Conservation (phyloP, 305 asterid genomes). For the Caryopteris hybrid region DNA sequence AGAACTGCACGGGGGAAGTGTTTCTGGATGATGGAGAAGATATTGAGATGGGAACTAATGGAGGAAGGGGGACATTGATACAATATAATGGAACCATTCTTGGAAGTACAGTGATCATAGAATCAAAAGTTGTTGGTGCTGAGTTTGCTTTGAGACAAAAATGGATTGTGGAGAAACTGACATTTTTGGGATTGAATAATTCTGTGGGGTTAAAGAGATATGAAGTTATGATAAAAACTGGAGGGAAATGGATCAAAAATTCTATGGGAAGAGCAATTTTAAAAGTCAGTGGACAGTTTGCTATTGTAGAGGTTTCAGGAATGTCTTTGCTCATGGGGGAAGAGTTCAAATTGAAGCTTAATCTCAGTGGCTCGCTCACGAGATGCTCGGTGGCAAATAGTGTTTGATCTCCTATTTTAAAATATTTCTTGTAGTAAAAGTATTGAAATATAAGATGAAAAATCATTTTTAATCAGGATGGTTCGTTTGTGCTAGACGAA, state of each 20-base stretch:
- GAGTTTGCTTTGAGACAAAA: constrained; percentile 20
- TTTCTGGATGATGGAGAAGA: constrained; percentile 47
- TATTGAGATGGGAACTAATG: constrained; percentile 27
- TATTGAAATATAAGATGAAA: no score
- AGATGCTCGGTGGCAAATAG: no score
- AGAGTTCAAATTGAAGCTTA: constrained; percentile 14
- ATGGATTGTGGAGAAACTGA: constrained; percentile 20
- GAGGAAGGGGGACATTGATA: constrained; percentile 35
- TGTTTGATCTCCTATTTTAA: no score
- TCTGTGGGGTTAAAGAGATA: not conserved
- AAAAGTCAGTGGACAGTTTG: not conserved
- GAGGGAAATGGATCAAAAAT: not conserved
- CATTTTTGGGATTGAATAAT: constrained; percentile 20
- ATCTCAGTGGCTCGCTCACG: no score
- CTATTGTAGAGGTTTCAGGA: constrained; percentile 12
- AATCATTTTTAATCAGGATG: no score
- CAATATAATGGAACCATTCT: constrained; percentile 15
- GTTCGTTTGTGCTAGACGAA: no score
- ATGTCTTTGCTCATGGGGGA: constrained; percentile 14
- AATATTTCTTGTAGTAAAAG: no score
- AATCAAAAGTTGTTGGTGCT: constrained; percentile 21
- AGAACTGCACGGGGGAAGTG: constrained; percentile 35
- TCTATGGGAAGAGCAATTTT: not conserved
- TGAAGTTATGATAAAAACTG: not conserved
- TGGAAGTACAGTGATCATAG: constrained; percentile 6